Conservation (phyloP, 2,329 filamentous ascomycete species). For the Colletotrichum sp. region DNA sequence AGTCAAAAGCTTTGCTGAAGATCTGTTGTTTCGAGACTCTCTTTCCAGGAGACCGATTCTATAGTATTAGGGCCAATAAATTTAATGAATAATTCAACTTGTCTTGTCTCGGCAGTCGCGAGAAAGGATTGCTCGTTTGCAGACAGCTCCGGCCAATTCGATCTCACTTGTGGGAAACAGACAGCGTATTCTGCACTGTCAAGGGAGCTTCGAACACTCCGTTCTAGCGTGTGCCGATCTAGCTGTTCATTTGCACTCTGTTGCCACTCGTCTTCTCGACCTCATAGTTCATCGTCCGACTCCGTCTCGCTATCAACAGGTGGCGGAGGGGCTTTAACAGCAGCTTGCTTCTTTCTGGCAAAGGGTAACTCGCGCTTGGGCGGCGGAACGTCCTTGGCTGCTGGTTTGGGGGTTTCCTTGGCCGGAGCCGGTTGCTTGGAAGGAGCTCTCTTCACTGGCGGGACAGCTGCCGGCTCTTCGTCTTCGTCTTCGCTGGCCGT, state of each 20-base stretch:
- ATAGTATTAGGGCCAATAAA: background rate
- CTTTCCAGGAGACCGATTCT: background rate
- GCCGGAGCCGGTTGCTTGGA: background rate
- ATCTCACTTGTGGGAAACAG: background rate
- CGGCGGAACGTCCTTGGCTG: conserved; percentile 29
- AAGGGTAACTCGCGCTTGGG: conserved; percentile 51
- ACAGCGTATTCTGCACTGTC: background rate
- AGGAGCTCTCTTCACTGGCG: conserved; percentile 3
- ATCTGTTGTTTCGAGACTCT: background rate
- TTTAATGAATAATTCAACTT: background rate
- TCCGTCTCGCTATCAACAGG: conserved; percentile 52
- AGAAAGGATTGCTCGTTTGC: background rate
- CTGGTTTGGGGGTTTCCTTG: background rate
- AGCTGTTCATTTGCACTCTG: background rate
- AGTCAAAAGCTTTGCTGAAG: background rate
- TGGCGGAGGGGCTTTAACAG: conserved; percentile 27
- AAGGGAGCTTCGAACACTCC: background rate
- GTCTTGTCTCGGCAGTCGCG: background rate
- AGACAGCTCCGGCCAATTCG: background rate
- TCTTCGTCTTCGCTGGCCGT: conserved; percentile 48
- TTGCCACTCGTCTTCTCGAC: background rate
- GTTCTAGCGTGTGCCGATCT: background rate
- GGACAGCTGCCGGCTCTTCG: conserved; percentile 36
- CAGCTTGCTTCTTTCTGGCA: conserved; percentile 34
- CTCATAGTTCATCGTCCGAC: conserved; percentile 61